phyloP scores from a whole-genome alignment of 495 filamentous ascomycete genomes.

The Penicillium turbatum region DNA sequence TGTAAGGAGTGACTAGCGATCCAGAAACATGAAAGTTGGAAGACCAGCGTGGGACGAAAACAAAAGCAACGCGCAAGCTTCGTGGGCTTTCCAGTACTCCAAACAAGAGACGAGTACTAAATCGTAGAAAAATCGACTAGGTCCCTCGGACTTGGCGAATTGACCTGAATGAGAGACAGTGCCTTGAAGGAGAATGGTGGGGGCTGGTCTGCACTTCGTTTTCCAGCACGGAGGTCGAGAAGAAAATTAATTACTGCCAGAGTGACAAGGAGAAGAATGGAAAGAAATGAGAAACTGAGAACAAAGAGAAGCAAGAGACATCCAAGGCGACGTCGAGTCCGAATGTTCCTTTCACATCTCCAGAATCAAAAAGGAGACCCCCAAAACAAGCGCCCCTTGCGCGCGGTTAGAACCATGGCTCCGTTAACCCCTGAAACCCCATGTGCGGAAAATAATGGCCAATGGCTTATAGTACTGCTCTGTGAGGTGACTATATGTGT shows the following conservation, averaged over 20 bases:
- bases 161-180: slow-evolving; percentile 28
- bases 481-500: too few relatives aligned
- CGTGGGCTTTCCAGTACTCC: not conserved
- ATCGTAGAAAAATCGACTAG: slow-evolving; percentile 2
- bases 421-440: slow-evolving; percentile 20
- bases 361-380: slow-evolving; percentile 36
- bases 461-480: too few relatives aligned
- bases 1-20: slow-evolving; percentile 20
- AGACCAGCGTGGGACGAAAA: not conserved
- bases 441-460: not conserved
- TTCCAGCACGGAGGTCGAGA: slow-evolving; percentile 17
- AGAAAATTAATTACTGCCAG: slow-evolving; percentile 32
- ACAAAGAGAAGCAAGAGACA: slow-evolving; percentile 18
- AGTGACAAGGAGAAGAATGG: slow-evolving; percentile 21
- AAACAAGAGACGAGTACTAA: not conserved
- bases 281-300: slow-evolving; percentile 9
- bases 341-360: slow-evolving; percentile 32
- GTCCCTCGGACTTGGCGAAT: slow-evolving; percentile 4
- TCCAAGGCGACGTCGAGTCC: slow-evolving; percentile 13
- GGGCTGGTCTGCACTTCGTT: slow-evolving; percentile 25
- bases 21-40: slow-evolving; percentile 4
- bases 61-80: not conserved
- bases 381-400: slow-evolving; percentile 42
- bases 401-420: slow-evolving; percentile 34
- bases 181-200: slow-evolving; percentile 24